Percentiles rank a stretch among this genome's conserved stretches.
Conservation (phyloP, 2,329 filamentous ascomycete species). For the Pezicula neosporulosa region DNA sequence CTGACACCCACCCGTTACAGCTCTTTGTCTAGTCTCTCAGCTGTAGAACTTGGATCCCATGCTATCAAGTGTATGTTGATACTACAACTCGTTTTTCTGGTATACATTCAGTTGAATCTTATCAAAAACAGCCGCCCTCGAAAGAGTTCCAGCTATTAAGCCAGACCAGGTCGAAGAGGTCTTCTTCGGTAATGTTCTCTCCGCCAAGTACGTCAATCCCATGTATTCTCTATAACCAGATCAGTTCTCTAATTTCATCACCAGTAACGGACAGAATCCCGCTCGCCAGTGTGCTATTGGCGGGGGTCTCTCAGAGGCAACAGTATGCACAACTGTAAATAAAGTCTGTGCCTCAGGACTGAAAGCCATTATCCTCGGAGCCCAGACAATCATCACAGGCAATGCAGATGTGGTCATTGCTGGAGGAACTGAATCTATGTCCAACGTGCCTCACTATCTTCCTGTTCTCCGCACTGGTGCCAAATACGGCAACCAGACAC, state of each 20-base stretch:
- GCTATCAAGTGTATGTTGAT: constrained; percentile 76
- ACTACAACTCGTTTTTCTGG: background rate
- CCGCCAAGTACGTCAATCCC: constrained; percentile 69
- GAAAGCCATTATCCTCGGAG: constrained; percentile 91
- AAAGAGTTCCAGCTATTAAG: constrained; percentile 82
- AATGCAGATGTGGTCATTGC: constrained; percentile 91
- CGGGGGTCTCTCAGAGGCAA: constrained; percentile 77
- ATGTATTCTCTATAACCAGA: background rate
- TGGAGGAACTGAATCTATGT: constrained; percentile 97
- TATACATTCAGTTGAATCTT: too few relatives aligned
- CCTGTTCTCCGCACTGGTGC: constrained; percentile 79
- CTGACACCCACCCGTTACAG: constrained; percentile 49
- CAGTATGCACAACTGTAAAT: constrained; percentile 91
- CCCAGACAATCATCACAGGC: constrained; percentile 96
- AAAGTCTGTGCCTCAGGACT: constrained; percentile 96
- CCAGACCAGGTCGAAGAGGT: constrained; percentile 90
- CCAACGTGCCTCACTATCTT: constrained; percentile 94
- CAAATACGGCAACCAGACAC: constrained; percentile 88
- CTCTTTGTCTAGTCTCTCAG: constrained; percentile 82
- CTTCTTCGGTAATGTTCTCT: constrained; percentile 97
- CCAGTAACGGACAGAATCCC: constrained; percentile 89
- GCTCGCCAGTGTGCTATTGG: constrained; percentile 90
- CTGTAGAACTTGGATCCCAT: constrained; percentile 81
- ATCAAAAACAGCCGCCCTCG: constrained; percentile 61
- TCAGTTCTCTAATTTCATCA: constrained; percentile 5